Conservation (phyloP, 495 filamentous ascomycete species). For the Aspergillus homomorphus region DNA sequence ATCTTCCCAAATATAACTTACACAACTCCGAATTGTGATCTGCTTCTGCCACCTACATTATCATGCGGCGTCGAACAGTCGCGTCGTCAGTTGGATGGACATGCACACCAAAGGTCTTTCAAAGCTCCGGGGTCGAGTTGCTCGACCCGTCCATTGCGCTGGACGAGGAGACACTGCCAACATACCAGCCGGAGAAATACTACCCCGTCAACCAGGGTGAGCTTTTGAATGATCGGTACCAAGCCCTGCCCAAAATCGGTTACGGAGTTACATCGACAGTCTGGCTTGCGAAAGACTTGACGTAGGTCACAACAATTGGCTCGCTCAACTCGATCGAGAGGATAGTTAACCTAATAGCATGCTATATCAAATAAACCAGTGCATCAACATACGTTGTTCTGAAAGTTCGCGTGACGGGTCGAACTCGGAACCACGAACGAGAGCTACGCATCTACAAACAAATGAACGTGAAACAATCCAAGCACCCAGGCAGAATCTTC, state of each 20-base stretch:
- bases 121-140: conserved; percentile 12
- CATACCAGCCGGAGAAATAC: conserved; percentile 34
- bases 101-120: background rate
- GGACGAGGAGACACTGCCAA: conserved; percentile 42
- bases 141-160: conserved; percentile 18
- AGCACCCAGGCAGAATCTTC: background rate
- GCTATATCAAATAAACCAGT: conserved; percentile 2
- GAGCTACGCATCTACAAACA: background rate
- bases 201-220: conserved; percentile 46
- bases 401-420: conserved; percentile 14
- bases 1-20: too few relatives aligned
- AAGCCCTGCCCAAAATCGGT: conserved; percentile 49
- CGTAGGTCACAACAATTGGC: conserved; percentile 17
- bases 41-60: too few relatives aligned
- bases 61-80: background rate
- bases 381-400: conserved; percentile 21
- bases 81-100: background rate
- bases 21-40: too few relatives aligned
- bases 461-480: background rate
- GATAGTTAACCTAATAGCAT: background rate
- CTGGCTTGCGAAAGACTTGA: conserved; percentile 49
- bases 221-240: conserved; percentile 35
- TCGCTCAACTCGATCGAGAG: too few relatives aligned
- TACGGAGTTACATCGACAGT: conserved; percentile 45
- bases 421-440: too few relatives aligned